These are phyloP conservation scores for Nothopassalora personata DNA, from an alignment of 2,329 filamentous ascomycete species.

Conservation along the genomic window DNA sequence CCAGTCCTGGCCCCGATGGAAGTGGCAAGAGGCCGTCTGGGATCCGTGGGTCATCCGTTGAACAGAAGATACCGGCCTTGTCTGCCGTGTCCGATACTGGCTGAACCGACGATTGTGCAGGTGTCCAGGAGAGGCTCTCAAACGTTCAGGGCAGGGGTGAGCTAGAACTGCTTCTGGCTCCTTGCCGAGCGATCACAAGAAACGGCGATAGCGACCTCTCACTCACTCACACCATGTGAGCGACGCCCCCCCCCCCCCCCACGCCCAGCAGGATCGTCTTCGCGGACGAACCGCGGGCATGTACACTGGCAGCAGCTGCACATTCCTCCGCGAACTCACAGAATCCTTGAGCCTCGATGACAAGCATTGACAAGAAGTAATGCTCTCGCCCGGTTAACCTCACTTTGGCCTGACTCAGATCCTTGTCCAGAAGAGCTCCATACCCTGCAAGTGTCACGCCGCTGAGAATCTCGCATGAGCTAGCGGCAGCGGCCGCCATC, in stretches of 20 bases:
- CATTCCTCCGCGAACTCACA: background rate
- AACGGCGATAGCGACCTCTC: background rate
- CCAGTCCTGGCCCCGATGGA: background rate
- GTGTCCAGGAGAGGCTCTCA: background rate
- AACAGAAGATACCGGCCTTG: background rate
- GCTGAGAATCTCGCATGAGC: conserved; percentile 6
- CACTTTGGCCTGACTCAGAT: background rate
- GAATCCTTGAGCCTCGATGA: background rate
- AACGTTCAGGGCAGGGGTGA: background rate
- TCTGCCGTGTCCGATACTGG: background rate
- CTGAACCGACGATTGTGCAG: background rate
- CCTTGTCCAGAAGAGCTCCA: background rate
- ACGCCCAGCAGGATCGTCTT: background rate
- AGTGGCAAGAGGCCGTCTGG: background rate
- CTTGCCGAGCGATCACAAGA: background rate
- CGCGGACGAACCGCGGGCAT: background rate
- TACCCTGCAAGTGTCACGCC: background rate
- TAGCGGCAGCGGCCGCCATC: conserved; percentile 5
- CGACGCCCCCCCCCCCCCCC: background rate
- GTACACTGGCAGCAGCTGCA: background rate
- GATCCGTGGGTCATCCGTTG: background rate
- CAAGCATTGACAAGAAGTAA: background rate
- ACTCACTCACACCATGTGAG: background rate
- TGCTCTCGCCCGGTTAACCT: background rate
- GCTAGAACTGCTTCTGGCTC: background rate